A percentile compares a stretch with the other conserved stretches of the same genome.
These are phyloP conservation scores for Nannochloropsis gaditana DNA, from an alignment of 108 stramenopile genomes.

Conservation along the genomic window DNA sequence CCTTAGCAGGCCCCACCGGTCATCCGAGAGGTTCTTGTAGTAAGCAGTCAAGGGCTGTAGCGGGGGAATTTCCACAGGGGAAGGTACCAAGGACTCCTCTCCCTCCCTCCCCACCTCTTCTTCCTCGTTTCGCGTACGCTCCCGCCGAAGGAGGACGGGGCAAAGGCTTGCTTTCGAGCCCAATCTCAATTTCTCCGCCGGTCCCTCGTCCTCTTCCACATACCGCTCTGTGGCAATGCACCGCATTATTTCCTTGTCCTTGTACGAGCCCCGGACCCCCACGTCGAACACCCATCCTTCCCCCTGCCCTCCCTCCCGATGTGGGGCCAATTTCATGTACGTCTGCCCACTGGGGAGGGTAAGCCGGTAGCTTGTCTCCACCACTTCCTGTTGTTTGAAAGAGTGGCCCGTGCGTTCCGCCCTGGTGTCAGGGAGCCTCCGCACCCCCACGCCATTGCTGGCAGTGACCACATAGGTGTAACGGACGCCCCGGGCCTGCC, in stretches of 20 bases:
- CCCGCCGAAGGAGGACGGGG: not conserved
- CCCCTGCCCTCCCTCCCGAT: not conserved
- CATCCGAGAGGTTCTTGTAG: not conserved
- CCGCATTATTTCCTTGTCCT: slow-evolving; percentile 6
- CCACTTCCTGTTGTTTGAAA: not conserved
- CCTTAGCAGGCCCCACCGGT: not conserved
- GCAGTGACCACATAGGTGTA: slow-evolving; percentile 21
- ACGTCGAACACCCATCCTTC: not conserved
- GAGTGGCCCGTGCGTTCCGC: not conserved
- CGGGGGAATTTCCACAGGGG: not conserved
- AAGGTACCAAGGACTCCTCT: not conserved
- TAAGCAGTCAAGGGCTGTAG: not conserved
- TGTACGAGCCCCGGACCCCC: slow-evolving; percentile 18
- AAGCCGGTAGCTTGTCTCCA: not conserved
- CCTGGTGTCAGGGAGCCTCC: not conserved
- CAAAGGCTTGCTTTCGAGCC: not conserved
- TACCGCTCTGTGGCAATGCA: not conserved
- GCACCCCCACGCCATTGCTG: not conserved
- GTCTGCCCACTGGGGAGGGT: not conserved
- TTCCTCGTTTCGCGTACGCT: not conserved
- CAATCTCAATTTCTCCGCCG: not conserved
- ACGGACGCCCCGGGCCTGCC: not conserved
- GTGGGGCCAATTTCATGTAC: not conserved
- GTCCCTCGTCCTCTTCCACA: not conserved
- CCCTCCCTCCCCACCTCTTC: not conserved